Evolutionary conservation across 2,329 filamentous ascomycete species (phyloP), one percentile per base, ranked within the genome.

Genomic region (Aspergillus quadricinctus): DNA sequence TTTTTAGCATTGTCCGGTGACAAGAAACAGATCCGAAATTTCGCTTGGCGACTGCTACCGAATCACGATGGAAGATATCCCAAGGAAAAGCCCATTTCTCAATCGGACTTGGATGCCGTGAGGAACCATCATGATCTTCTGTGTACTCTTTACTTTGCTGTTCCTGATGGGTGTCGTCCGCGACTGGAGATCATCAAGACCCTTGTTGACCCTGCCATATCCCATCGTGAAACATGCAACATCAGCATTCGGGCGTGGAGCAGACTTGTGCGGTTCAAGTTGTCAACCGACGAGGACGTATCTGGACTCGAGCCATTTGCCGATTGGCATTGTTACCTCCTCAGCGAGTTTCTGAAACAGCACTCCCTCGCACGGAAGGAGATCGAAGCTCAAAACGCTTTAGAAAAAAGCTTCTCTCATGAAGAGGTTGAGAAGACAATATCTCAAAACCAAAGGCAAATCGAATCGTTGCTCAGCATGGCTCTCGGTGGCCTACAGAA

Each of bases 41-140:
- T 84, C 53, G 78, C 80, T 3, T 84, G 80, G 75, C 79, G 84
- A 25, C 75, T 82, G 25, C 75, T 85, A 31, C 84, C 84, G 3
- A 86, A 85, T 55, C 83, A 86, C 65, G 82, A 81, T 3, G 79
- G 83, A n/a, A 78, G 73, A 5, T 84, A 84, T 66, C 81, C 78
- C 1, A 86, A 85, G 64, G 83, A 86, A 28, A 73, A 81, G 57
- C 70, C 76, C 4, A 66, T 86, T 14, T 75, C 75, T 29, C 75
- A 80, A 53, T 75, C 79, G 55, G 83, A 83, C 59, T 70, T 86
- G 11, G 78, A 82, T 52, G 82, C 83, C 1, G 70, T 86, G 48
- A 78, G 82, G 49, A 87, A 86, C 61, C 83, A 87, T 57, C 83
- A 85, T 60, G 83, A 86, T 63, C 73, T 87, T 17, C 75, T 87